Evolutionary conservation across 768 basidiomycete species (phyloP), one percentile per base, ranked within the genome.

Genomic region (Rhodotorula graminis): DNA sequence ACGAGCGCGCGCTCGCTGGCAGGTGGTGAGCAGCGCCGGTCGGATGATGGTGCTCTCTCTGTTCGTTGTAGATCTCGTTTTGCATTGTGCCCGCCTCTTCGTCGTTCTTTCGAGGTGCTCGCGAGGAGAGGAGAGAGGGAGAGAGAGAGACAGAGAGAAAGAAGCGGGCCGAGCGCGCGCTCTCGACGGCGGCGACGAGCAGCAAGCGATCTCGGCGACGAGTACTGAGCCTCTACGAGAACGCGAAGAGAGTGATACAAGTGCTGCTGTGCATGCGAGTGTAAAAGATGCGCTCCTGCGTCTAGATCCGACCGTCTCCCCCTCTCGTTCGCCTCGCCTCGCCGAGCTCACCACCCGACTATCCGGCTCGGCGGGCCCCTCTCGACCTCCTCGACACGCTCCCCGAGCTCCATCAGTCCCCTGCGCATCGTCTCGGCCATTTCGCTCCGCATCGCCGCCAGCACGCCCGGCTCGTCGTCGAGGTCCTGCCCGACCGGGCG

Each of bases 381-480:
- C 61, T 71, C 64, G 31, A 66, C 65, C 59, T 67, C 64, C 58
- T 78, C 77, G 11, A 79, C 77, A 52, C 64, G 61, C 61, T 70
- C 62, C 0, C 82, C 82, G 50, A 82, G 58, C 58, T 71, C 64
- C 67, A 71, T 68, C 66, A 82, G 56, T 46, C 77, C 80, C 33
- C 78, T 73, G 65, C 79, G 75, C 49, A 90, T 75, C 37, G 85
- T 76, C 25, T 83, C 82, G 7, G 87, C 88, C 37, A 90, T 82
- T 70, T 84, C 82, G 64, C 85, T 85, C 70, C 89, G 82, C 61
- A 86, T 79, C 52, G 74, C 69, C 21, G 23, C 69, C 1, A 76
- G 16, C 27, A 63, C 68, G 10, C 81, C 77, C 50, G 84, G 81
- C 71, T 82, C 81, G 27, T 80, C 73, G 29, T 59, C 75, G 25